phyloP scores from a whole-genome alignment of 23 red algal genomes.

The Gracilaria vermiculophylla region DNA sequence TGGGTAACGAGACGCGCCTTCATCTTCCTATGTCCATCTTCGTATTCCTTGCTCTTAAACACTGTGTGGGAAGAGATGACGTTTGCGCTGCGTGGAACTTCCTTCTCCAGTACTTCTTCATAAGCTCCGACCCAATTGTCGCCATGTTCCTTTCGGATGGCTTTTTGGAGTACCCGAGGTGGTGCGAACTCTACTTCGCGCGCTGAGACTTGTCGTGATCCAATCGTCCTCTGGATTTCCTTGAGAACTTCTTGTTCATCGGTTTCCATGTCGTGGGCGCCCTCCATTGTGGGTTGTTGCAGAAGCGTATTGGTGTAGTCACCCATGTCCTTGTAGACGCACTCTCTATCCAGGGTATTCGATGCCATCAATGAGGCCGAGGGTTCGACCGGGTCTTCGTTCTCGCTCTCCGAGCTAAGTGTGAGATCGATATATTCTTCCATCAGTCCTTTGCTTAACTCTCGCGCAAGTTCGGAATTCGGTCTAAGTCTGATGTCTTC shows the following conservation, averaged over 20 bases:
- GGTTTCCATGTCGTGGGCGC: not conserved
- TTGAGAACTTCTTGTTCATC: not conserved
- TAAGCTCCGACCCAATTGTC: not conserved
- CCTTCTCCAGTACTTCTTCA: not conserved
- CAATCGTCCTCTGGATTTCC: not conserved
- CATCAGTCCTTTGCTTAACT: not conserved
- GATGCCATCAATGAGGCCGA: not conserved
- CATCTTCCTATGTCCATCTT: not conserved
- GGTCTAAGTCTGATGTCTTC: not conserved
- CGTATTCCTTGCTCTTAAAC: not conserved
- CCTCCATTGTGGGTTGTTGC: not conserved
- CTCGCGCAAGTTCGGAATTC: not conserved
- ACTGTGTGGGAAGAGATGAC: slow-evolving; percentile 6
- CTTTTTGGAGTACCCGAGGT: not conserved
- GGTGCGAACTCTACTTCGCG: not conserved
- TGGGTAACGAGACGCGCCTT: not conserved
- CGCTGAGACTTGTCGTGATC: not conserved
- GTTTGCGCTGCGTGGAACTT: not conserved
- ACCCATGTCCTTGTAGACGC: slow-evolving; percentile 11
- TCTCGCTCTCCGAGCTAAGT: not conserved
- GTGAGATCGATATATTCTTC: not conserved
- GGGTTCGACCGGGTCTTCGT: not conserved
- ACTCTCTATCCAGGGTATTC: not conserved
- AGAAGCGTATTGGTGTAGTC: not conserved
- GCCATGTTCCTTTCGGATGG: not conserved